Conservation (phyloP, 441 rosid species). For the Pelargonium cotyledonis region DNA sequence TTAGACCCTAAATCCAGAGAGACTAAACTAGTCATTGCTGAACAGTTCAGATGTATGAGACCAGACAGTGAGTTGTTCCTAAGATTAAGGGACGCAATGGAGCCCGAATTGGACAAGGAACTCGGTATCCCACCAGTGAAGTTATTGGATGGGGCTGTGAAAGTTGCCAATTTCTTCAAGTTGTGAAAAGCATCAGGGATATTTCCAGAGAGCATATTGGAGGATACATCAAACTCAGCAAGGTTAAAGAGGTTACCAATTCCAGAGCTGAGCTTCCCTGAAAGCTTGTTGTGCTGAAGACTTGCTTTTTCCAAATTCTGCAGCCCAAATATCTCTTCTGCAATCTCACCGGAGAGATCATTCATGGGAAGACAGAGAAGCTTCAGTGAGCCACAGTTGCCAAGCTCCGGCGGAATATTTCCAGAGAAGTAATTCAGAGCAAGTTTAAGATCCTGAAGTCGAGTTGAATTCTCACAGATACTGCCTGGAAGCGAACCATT, state of each 20-base stretch:
- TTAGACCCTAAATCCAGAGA: conserved; percentile 71
- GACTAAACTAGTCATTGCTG: conserved; percentile 45
- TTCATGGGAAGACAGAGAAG: conserved; percentile 51
- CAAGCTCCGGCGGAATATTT: conserved; percentile 37
- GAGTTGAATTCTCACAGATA: conserved; percentile 45
- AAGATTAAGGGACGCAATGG: conserved; percentile 48
- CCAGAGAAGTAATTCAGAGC: conserved; percentile 55
- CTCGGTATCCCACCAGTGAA: conserved; percentile 52
- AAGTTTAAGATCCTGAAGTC: conserved; percentile 29
- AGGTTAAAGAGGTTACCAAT: conserved; percentile 42
- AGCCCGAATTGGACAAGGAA: conserved; percentile 50
- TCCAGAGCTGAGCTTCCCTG: conserved; percentile 38
- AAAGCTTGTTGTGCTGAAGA: conserved; percentile 51
- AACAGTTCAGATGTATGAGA: conserved; percentile 45
- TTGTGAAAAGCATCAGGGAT: conserved; percentile 55
- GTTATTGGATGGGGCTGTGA: conserved; percentile 42
- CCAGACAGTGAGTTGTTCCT: conserved; percentile 68
- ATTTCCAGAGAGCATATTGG: conserved; percentile 44
- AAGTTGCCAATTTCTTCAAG: conserved; percentile 31
- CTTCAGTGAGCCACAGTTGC: conserved; percentile 43
- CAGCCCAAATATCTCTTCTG: conserved; percentile 46
- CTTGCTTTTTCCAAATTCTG: conserved; percentile 33
- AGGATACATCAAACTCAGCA: conserved; percentile 50
- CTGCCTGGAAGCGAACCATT: conserved; percentile 42
- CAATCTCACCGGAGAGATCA: conserved; percentile 45